Conservation (phyloP, 805 yeast species). For the Jamesozyma rosinii region DNA sequence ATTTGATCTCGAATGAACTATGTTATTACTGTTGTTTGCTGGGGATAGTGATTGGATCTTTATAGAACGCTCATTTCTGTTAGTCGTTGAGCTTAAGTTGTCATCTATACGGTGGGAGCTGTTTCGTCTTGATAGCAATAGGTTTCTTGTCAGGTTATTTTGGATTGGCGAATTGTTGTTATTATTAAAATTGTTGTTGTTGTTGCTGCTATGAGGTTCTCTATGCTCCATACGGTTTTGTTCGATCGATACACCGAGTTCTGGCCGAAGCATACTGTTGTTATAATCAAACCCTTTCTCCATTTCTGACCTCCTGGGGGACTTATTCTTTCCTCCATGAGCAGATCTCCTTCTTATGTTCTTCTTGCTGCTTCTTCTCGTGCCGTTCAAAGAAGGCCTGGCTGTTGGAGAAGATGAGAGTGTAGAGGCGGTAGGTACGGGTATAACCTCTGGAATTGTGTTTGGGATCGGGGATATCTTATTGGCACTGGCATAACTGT, state of each 20-base stretch:
- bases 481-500: not conserved
- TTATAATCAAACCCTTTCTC: not conserved
- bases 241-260: not conserved
- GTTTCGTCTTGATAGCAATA: not conserved
- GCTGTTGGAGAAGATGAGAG: not conserved
- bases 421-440: not conserved
- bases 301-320: not conserved
- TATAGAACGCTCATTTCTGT: not conserved
- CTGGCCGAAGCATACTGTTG: not conserved
- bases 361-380: not conserved
- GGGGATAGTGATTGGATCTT: not conserved
- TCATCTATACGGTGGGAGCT: not conserved
- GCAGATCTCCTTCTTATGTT: not conserved
- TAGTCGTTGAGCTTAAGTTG: not conserved
- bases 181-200: not conserved
- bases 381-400: not conserved
- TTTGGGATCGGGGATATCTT: not conserved
- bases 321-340: not conserved
- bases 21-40: not conserved
- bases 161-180: not conserved
- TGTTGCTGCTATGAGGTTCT: not conserved
- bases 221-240: not conserved
- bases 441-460: not conserved
- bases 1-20: not conserved
- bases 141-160: not conserved